phyloP scores from a whole-genome alignment of 495 filamentous ascomycete genomes.

The Pseudomonodictys pantanalensis region DNA sequence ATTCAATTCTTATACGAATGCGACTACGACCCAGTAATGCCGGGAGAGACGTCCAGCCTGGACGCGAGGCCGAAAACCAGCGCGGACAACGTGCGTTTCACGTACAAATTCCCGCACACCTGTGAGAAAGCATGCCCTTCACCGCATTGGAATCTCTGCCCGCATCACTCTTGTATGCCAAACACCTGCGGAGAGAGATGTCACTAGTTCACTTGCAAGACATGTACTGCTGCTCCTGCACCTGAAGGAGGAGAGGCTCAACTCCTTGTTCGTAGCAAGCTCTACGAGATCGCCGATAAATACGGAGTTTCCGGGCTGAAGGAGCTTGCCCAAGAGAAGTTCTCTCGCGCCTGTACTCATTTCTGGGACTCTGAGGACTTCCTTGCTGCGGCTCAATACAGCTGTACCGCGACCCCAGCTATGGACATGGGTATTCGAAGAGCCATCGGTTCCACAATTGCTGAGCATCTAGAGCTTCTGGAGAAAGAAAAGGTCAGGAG shows the following conservation, averaged over 20 bases:
- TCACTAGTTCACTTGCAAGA: not conserved
- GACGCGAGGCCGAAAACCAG: not conserved
- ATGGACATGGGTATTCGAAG: not conserved
- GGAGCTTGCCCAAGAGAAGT: not conserved
- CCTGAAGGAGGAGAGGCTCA: not conserved
- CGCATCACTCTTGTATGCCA: not conserved
- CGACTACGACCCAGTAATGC: not conserved
- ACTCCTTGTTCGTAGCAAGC: not conserved
- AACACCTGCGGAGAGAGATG: not conserved
- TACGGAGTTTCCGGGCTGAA: not conserved
- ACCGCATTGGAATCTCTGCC: not conserved
- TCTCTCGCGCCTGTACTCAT: not conserved
- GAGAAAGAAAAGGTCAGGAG: not conserved
- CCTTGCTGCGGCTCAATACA: not conserved
- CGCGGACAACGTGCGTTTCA: not conserved
- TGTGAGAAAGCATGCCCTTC: not conserved
- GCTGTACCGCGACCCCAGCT: not conserved
- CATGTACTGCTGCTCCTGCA: not conserved
- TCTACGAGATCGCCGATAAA: not conserved
- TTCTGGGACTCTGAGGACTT: not conserved
- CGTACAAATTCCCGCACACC: not conserved
- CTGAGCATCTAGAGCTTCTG: not conserved
- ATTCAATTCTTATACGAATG: constrained; percentile 3
- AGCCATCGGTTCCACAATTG: not conserved
- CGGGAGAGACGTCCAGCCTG: not conserved